Percentiles rank a stretch among this genome's conserved stretches.
Conservation (phyloP, 495 filamentous ascomycete genomes). For the Trichoderma erinaceum region DNA sequence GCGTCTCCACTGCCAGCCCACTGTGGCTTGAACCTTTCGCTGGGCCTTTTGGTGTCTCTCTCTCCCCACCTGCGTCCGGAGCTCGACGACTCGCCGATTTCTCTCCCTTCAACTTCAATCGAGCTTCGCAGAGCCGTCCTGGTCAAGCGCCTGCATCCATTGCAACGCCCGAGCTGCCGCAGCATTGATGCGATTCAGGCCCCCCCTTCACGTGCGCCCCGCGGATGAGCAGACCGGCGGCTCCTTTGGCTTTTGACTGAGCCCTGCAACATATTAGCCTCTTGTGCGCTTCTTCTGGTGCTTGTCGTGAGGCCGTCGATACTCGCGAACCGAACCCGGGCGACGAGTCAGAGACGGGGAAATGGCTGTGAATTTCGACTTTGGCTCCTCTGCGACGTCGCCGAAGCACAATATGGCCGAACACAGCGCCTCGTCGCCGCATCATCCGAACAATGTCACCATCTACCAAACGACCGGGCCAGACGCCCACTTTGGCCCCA, state of each 20-base stretch:
- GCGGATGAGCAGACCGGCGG: constrained; percentile 1
- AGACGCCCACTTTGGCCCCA: constrained; percentile 1
- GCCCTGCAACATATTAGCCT: background rate
- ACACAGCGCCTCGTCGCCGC: background rate
- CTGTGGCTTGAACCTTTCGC: constrained; percentile 3
- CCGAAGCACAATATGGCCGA: background rate
- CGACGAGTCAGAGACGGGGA: background rate
- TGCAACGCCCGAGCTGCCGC: background rate
- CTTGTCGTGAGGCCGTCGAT: background rate
- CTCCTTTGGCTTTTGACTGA: background rate
- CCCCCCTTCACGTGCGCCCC: background rate
- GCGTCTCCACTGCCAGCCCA: background rate
- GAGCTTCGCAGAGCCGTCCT: background rate
- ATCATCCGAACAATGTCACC: constrained; percentile 13
- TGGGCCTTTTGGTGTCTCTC: background rate
- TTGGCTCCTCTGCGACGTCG: background rate
- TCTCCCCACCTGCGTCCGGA: background rate
- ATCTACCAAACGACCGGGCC: constrained; percentile 14
- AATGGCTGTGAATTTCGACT: background rate
- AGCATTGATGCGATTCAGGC: constrained; percentile 9
- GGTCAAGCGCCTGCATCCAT: background rate
- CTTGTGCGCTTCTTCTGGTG: background rate
- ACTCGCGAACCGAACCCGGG: background rate
- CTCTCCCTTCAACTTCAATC: background rate
- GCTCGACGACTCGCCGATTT: background rate